Percentiles rank a stretch among this genome's conserved stretches.
phyloP scores from a whole-genome alignment of 140 eudicot species.

The Flaveria floridana region DNA sequence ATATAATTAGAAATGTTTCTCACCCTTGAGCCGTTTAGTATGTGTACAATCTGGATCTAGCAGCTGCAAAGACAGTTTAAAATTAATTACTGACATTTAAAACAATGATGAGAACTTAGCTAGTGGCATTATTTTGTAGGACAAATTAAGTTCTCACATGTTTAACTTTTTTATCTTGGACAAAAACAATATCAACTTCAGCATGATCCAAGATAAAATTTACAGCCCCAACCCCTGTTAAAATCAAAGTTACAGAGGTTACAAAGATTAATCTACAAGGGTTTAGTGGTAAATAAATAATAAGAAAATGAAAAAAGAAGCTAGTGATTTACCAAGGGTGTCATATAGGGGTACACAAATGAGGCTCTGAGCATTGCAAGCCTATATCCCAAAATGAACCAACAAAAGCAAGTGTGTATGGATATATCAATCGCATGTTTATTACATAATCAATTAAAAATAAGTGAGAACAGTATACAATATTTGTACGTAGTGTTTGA shows the following conservation, averaged over 20 bases:
- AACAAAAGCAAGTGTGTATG: background rate
- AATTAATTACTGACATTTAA: background rate
- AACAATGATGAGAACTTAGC: background rate
- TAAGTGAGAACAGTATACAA: background rate
- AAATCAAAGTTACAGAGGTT: background rate
- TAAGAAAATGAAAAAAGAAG: background rate
- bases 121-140: background rate
- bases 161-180: conserved; percentile 66
- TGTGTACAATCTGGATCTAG: conserved; percentile 69
- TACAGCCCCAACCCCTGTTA: conserved; percentile 74
- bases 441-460: background rate
- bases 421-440: too few relatives aligned
- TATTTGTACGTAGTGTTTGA: background rate
- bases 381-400: conserved; percentile 42
- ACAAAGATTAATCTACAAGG: background rate
- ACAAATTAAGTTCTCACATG: conserved; percentile 45
- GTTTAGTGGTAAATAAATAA: too few relatives aligned
- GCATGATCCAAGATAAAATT: conserved; percentile 77
- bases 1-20: conserved; percentile 22
- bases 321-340: conserved; percentile 56
- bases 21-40: conserved; percentile 67
- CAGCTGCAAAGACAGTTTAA: conserved; percentile 48
- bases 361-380: conserved; percentile 74
- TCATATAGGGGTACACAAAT: conserved; percentile 93
- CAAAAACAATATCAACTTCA: conserved; percentile 78